Conservation (phyloP, 2,329 filamentous ascomycete genomes). For the Sarocladiaceae sp. region DNA sequence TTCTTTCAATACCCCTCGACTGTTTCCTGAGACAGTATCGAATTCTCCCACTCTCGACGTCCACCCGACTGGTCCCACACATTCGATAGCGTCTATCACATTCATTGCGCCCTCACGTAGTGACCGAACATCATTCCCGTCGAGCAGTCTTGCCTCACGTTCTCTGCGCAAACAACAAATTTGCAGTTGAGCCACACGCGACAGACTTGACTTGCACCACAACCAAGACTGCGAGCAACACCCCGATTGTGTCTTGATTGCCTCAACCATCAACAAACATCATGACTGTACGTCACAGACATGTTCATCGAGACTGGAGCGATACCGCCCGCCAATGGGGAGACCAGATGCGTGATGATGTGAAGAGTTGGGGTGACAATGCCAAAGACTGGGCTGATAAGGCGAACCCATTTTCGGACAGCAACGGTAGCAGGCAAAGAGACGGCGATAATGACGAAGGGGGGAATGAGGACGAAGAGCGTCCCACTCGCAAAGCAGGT, state of each 20-base stretch:
- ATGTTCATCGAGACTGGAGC: slow-evolving; percentile 5
- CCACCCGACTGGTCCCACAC: background rate
- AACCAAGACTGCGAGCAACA: too few relatives aligned
- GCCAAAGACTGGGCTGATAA: slow-evolving; percentile 2
- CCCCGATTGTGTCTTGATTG: too few relatives aligned
- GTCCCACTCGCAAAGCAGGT: background rate
- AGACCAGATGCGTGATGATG: slow-evolving; percentile 2
- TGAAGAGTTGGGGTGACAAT: background rate
- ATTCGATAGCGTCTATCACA: slow-evolving; percentile 3
- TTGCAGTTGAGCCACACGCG: background rate
- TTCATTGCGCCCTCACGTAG: background rate
- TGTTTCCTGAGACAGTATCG: background rate
- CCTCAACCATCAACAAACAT: background rate
- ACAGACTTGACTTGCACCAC: too few relatives aligned
- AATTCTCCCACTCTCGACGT: slow-evolving; percentile 1
- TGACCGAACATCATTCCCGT: slow-evolving; percentile 2
- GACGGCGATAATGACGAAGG: background rate
- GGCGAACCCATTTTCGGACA: slow-evolving; percentile 1
- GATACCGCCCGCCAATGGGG: slow-evolving; percentile 1
- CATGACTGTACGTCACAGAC: slow-evolving; percentile 4
- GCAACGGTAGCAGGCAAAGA: slow-evolving; percentile 4
- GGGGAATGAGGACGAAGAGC: background rate
- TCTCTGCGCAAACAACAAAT: background rate
- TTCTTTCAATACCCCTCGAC: background rate
- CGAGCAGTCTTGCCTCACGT: background rate